phyloP scores from a whole-genome alignment of 805 yeast species.

The Sugiyamaella valdiviana region DNA sequence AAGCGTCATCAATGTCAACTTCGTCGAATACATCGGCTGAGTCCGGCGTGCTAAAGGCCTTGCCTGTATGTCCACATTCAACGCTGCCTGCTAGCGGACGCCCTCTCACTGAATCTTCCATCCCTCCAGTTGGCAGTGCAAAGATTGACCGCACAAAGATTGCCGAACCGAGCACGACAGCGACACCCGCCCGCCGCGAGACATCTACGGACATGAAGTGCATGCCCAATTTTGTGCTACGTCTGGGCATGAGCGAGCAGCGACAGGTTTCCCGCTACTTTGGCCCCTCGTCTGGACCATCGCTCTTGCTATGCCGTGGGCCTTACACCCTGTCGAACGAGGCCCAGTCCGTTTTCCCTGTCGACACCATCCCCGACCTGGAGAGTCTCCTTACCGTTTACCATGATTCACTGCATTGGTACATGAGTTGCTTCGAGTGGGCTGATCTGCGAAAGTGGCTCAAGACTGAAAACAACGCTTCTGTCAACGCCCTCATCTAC shows the following conservation, averaged over 20 bases:
- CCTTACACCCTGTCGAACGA: slow-evolving; percentile 5
- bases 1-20: neutral
- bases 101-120: neutral
- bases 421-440: slow-evolving; percentile 17
- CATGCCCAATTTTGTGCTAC: slow-evolving; percentile 11
- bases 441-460: slow-evolving; percentile 8
- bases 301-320: slow-evolving; percentile 15
- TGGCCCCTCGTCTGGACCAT: slow-evolving; percentile 20
- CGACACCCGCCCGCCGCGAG: neutral
- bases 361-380: slow-evolving; percentile 13
- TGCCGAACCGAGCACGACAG: neutral
- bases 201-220: neutral
- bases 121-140: neutral
- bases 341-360: slow-evolving; percentile 10
- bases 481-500: slow-evolving; percentile 13
- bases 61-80: neutral
- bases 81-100: neutral
- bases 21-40: neutral
- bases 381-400: slow-evolving; percentile 11
- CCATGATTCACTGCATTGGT: slow-evolving; percentile 16
- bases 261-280: slow-evolving; percentile 10
- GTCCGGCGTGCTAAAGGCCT: neutral
- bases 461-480: slow-evolving; percentile 12
- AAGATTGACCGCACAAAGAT: neutral
- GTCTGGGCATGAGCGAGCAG: slow-evolving; percentile 14